Base-by-base conservation (phyloP, 306 rosid species). In the Erythrophleum fordii region DNA sequence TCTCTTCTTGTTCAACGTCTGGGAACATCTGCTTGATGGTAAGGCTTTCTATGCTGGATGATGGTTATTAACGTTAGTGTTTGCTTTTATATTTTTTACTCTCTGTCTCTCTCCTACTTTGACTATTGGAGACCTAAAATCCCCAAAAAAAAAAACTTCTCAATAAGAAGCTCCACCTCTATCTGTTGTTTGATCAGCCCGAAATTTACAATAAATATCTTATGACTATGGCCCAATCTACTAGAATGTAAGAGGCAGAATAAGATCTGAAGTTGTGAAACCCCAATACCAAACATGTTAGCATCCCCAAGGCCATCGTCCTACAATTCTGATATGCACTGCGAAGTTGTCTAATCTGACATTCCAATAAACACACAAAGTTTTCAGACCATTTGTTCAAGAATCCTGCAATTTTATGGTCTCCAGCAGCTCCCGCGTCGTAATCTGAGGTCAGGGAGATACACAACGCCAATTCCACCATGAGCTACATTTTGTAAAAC, bases 351-450 rank as follows among this genome's bases (percentile, higher is more conserved):
- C 73, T 13, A 46, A 11, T 29, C 75, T 39, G 31, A 60, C 52
- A 6, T 68, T 68, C 48, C 73, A 4, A 31, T 39, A 42, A 81
- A 48, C 17, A 46, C 29, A 46, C 35, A n/a, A 48, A 39, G 75
- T 48, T 76, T 39, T 76, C 56, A 80, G 82, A 49, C 34, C 49
- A 66, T 16, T 20, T 26, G 55, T 45, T 86, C 78, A 80, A 58
- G 81, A 76, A 49, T 25, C 75, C 77, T 75, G 69, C 79, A 85
- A 82, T 70, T 85, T 85, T 70, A 82, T 55, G 82, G 58, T 64
- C 34, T 55, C 35, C 76, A 82, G 69, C 29, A 53, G 80, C 51
- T 72, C 78, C 58, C 2, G 78, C 6, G 80, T 72, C 28, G 64
- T 42, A 49, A 68, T 79, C 89, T 80, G 75, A 51, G 77, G 39